Evolutionary conservation across 1,139 yeast genomes (phyloP).

Genomic region (Yamadazyma sp.): DNA sequence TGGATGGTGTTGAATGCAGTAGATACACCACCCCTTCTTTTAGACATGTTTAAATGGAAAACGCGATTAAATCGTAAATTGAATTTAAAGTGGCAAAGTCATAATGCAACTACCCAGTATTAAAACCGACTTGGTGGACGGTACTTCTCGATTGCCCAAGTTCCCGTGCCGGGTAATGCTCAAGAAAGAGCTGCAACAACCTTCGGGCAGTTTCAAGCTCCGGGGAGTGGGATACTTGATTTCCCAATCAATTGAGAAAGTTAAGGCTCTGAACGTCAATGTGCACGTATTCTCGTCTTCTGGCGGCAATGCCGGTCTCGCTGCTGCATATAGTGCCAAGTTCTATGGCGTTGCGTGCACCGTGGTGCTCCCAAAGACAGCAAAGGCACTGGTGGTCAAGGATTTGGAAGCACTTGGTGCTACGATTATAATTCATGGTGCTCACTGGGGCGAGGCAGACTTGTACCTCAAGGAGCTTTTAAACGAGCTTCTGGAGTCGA

Average conservation of each 20-base stretch:
- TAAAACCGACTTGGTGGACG: constrained; percentile 44
- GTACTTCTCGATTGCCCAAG: constrained; percentile 25
- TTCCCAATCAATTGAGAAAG: constrained; percentile 24
- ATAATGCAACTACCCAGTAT: constrained; percentile 27
- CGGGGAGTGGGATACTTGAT: constrained; percentile 62
- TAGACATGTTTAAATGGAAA: constrained; percentile 8
- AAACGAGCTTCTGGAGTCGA: constrained; percentile 24
- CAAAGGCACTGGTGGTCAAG: constrained; percentile 33
- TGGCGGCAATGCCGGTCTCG: constrained; percentile 81
- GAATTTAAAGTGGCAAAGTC: too few relatives aligned
- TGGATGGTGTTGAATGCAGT: constrained; percentile 18
- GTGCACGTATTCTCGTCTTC: constrained; percentile 62
- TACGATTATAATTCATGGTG: constrained; percentile 52
- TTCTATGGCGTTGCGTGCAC: constrained; percentile 52
- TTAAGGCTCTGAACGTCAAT: constrained; percentile 16
- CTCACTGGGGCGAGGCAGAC: constrained; percentile 69
- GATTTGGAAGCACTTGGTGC: constrained; percentile 50
- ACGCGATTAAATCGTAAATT: too few relatives aligned
- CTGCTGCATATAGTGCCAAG: constrained; percentile 64
- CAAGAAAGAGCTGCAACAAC: constrained; percentile 67
- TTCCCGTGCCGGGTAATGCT: constrained; percentile 51
- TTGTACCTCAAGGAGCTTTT: constrained; percentile 39
- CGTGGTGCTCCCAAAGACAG: constrained; percentile 60
- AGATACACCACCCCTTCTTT: constrained; percentile 7
- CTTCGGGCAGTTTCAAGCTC: constrained; percentile 71